Base-by-base conservation (phyloP, 1,284 basidiomycete genomes). In the Tetrapyrgos nigripes region DNA sequence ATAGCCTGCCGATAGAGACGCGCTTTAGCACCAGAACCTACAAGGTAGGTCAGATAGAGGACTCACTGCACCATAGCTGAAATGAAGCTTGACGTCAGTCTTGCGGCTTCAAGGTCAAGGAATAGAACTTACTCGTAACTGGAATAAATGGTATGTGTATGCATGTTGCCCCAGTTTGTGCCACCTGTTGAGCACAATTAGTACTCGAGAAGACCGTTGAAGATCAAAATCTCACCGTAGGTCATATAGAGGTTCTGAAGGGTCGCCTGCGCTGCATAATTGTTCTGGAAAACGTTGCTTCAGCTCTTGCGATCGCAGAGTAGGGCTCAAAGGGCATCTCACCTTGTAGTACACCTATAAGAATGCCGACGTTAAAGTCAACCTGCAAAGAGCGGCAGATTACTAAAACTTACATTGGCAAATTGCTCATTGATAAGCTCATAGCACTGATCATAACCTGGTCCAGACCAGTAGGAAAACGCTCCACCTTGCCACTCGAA, bases 81-180 rank as follows among this genome's bases (percentile, higher is more conserved):
- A 48, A 48, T 14, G 79, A 14, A 79, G 73, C 64, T 82, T 82
- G 50, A 33, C 31, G 31, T 33, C 14, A 33, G 8, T 14, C 31
- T 14, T 8, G 14, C 31, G 14, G 27, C 31, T 21, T 45, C 13
- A 29, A 29, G 11, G 45, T 48, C 24, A 24, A n/a, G 47, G 14
- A 40, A 40, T 44, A 49, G 52, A 8, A 62, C 71, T 65, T 53
- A 75, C 73, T 75, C 80, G 63, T 78, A 82, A 58, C 76, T 79
- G 0, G 79, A 78, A 64, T 78, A 79, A 19, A 79, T 78, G 0
- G 76, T 76, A 45, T 72, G 74, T 55, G 64, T 77, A 63, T 65
- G 74, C 74, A 68, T 75, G 61, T 81, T 79, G 2, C 79, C 80
- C 80, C 80, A 82, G 56, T 79, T 80, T 4, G 80, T 81, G 0